Evolutionary conservation across 1,139 yeast species (phyloP), one percentile per base, ranked within the genome.

Genomic region (Meyerozyma sp.): DNA sequence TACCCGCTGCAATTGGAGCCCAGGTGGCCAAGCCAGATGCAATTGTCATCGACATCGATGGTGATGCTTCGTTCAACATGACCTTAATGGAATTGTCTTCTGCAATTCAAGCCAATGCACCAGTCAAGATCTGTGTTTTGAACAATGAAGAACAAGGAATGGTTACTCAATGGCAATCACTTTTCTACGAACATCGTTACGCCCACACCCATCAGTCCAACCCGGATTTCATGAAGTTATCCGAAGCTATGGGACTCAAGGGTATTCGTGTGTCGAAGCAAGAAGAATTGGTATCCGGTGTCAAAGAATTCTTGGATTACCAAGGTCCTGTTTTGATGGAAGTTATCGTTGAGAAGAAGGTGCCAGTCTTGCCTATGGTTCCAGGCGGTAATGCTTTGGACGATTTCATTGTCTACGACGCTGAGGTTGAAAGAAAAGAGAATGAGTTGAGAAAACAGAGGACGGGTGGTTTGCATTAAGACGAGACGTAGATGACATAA

Each of bases 111-210:
- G 95, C 93, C 48, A 79, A 78, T 52, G 84, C 95, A 42, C 97
- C 96, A 50, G 83, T 93, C 53, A 93, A 93, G 74, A 78, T 88
- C 47, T 77, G 91, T 66, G 83, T 93, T 45, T 76, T 93, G 62
- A 93, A 93, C 68, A 93, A 93, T 65, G 98, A 91, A 72, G 98
- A 93, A 72, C 98, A 93, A 74, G 98, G 98, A 63, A 93, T 93
- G 98, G 98, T 93, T 46, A 93, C 98, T 18, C 98, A 93, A 70
- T 93, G 98, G 98, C 98, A 93, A 73, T 86, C 96, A 14, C 75
- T 93, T 51, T 93, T 93, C 74, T 93, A 93, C 69, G 96, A 93
- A 66, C 93, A 93, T 68, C 84, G 98, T 70, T 93, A 88, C 65
- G 78, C 97, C 9, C 98, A 93, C 69, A 91, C 98, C 18, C 98